Conservation (phyloP, 2,329 filamentous ascomycete genomes). For the Trichoderma sp. region DNA sequence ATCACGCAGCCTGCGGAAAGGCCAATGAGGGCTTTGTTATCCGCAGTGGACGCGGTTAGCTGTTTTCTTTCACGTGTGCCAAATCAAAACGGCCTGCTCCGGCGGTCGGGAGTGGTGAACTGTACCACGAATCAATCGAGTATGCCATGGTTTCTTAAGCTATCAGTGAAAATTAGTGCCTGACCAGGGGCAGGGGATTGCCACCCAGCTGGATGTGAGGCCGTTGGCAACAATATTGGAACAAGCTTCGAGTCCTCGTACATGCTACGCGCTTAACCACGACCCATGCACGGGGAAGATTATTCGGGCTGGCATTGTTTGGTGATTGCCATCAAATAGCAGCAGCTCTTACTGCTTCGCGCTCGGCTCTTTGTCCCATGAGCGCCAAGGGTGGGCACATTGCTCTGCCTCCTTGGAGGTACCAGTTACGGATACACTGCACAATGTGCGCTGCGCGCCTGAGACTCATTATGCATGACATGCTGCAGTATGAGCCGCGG, state of each 20-base stretch:
- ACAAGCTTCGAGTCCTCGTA: not conserved
- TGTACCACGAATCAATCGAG: not conserved
- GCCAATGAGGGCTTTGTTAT: constrained; percentile 9
- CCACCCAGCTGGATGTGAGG: not conserved
- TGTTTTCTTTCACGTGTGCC: constrained; percentile 14
- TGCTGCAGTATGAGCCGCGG: constrained; percentile 17
- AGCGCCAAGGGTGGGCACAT: not conserved
- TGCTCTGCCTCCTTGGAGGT: not conserved
- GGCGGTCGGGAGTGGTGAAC: constrained; percentile 7
- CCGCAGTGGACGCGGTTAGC: constrained; percentile 3
- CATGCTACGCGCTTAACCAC: not conserved
- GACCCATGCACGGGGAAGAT: not conserved
- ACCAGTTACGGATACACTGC: constrained; percentile 5
- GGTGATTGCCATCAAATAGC: not conserved
- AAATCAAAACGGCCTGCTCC: constrained; percentile 11
- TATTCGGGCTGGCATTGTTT: not conserved
- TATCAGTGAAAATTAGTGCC: not conserved
- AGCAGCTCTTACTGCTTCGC: not conserved
- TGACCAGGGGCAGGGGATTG: not conserved
- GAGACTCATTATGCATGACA: constrained; percentile 21
- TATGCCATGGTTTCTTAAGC: not conserved
- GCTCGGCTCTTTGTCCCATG: not conserved
- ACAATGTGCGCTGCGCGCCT: constrained; percentile 4
- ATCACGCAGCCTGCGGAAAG: constrained; percentile 5
- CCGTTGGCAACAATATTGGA: not conserved